Conservation (phyloP, 192 early-diverging fungal genomes). For the Linnemannia schmuckeri region DNA sequence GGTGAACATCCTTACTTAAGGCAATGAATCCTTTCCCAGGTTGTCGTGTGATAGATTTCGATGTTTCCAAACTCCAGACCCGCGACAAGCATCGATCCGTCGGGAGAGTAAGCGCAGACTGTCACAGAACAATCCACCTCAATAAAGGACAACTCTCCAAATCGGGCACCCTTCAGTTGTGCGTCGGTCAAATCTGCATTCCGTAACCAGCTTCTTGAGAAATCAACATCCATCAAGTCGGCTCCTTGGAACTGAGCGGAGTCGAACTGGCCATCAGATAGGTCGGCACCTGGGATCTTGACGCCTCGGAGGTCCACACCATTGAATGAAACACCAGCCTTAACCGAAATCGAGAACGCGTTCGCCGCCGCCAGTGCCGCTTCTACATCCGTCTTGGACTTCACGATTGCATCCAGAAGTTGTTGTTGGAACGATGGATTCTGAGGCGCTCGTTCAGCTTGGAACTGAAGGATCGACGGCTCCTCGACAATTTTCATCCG, state of each 20-base stretch:
- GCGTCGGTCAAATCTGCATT: background rate
- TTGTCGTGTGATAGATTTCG: background rate
- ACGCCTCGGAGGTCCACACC: background rate
- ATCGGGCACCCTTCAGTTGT: background rate
- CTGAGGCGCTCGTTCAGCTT: background rate
- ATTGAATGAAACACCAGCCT: background rate
- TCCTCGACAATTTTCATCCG: background rate
- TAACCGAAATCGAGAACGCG: background rate
- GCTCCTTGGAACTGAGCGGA: background rate
- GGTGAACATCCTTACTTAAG: background rate
- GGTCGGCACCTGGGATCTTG: background rate
- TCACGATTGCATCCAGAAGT: background rate
- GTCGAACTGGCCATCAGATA: background rate
- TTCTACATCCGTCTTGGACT: background rate
- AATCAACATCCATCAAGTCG: background rate
- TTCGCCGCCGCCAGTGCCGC: background rate
- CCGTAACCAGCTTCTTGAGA: background rate
- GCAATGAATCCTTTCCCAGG: background rate
- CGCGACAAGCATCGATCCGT: conserved; percentile 3
- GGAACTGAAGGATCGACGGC: background rate
- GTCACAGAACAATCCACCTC: background rate
- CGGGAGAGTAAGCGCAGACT: conserved; percentile 3
- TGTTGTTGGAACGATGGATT: background rate
- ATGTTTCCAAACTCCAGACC: background rate
- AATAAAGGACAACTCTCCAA: background rate